phyloP scores from a whole-genome alignment of 768 basidiomycete species.

The Solioccasus polychromus region DNA sequence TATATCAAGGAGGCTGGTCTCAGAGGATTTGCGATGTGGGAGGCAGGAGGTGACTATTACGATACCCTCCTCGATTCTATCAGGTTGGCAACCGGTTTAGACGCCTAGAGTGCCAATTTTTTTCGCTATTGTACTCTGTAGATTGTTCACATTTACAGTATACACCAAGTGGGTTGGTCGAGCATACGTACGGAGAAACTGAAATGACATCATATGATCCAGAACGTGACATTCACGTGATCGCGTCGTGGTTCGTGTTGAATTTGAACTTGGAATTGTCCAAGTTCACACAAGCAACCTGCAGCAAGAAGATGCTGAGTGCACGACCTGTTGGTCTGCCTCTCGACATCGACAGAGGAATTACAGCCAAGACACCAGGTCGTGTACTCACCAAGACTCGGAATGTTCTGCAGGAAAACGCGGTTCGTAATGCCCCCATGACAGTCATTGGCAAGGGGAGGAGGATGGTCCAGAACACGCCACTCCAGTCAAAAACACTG shows the following conservation, averaged over 20 bases:
- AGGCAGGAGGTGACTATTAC: constrained; percentile 59
- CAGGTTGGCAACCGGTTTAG: neutral
- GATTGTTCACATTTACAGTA: too few species aligned
- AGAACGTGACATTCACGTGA: constrained; percentile 26
- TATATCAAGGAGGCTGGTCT: constrained; percentile 53
- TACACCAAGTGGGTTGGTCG: too few species aligned
- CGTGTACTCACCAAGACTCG: constrained; percentile 39
- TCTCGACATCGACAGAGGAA: constrained; percentile 25
- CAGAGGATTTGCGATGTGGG: constrained; percentile 67
- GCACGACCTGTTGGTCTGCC: constrained; percentile 23
- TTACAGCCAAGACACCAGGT: constrained; percentile 54
- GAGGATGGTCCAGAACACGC: constrained; percentile 36
- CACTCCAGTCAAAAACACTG: constrained; percentile 30
- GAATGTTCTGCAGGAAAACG: constrained; percentile 49
- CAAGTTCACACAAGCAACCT: neutral
- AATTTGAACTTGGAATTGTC: too few species aligned
- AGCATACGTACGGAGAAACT: too few species aligned
- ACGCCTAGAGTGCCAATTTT: too few species aligned
- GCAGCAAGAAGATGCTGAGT: constrained; percentile 25
- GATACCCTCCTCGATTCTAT: constrained; percentile 62
- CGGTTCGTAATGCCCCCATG: constrained; percentile 34
- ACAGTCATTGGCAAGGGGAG: constrained; percentile 49
- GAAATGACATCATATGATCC: too few species aligned
- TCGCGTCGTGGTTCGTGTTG: constrained; percentile 23
- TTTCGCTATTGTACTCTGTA: too few species aligned